These are phyloP conservation scores for Brassica balearica DNA, from an alignment of 441 rosid genomes.

Conservation along the genomic window DNA sequence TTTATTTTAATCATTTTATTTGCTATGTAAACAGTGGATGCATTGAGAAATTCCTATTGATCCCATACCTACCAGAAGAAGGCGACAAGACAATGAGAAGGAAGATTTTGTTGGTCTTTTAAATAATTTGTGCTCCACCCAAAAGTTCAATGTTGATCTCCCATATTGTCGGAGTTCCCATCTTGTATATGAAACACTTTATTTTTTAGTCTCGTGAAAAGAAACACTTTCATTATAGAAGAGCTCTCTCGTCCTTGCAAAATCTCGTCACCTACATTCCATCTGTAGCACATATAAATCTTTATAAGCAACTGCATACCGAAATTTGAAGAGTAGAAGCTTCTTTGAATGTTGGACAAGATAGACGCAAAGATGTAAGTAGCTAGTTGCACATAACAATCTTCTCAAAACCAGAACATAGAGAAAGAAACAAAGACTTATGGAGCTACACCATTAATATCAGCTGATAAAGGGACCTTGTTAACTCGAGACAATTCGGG, in stretches of 20 bases:
- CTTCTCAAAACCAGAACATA: not conserved
- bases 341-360: not conserved
- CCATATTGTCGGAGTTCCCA: constrained; percentile 11
- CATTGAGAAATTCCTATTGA: not conserved
- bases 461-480: no score
- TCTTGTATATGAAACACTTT: constrained; percentile 14
- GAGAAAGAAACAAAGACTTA: not conserved
- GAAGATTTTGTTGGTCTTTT: constrained; percentile 18
- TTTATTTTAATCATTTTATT: constrained; percentile 17
- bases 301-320: not conserved
- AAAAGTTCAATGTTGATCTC: constrained; percentile 11
- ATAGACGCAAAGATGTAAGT: not conserved
- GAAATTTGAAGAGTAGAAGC: not conserved
- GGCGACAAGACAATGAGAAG: not conserved
- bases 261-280: not conserved
- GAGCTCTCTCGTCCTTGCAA: not conserved
- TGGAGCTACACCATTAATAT: no score
- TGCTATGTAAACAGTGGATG: constrained; percentile 29
- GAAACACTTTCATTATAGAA: not conserved
- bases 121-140: constrained; percentile 17
- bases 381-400: not conserved
- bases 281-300: not conserved
- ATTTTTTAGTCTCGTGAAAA: constrained; percentile 3
- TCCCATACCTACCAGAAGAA: constrained; percentile 22
- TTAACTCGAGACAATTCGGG: no score